Conservation (phyloP, 179 eudicot species). For the Heliamphora pulchella region DNA sequence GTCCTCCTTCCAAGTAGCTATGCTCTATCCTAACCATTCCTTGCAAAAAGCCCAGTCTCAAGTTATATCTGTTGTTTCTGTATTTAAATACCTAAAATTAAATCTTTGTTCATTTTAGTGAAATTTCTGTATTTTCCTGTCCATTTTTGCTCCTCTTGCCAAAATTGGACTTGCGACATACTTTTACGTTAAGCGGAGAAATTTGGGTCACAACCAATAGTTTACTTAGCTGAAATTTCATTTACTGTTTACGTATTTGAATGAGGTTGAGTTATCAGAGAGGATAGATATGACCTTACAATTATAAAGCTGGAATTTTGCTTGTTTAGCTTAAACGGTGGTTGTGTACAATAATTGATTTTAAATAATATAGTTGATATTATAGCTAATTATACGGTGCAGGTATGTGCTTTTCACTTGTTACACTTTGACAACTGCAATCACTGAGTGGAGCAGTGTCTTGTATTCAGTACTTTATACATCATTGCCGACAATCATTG, state of each 20-base stretch:
- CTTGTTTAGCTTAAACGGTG: not conserved
- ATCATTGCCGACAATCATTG: conserved; percentile 68
- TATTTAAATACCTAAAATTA: not conserved
- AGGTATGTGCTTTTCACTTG: conserved; percentile 80
- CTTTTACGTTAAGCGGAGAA: not conserved
- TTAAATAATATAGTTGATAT: not conserved
- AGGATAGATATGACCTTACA: not conserved
- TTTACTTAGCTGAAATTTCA: not conserved
- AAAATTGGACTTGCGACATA: not conserved
- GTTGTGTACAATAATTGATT: not conserved
- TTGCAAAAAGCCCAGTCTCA: not conserved
- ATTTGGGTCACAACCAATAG: not conserved
- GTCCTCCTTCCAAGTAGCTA: too few relatives aligned
- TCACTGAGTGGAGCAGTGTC: conserved; percentile 93
- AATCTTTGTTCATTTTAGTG: not conserved
- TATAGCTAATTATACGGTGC: conserved; percentile 13
- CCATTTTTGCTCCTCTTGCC: not conserved
- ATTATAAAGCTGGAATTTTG: not conserved
- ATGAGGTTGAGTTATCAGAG: not conserved
- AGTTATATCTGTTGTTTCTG: not conserved
- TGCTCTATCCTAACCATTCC: too few relatives aligned
- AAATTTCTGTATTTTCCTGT: not conserved
- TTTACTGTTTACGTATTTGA: not conserved
- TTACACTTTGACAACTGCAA: conserved; percentile 78
- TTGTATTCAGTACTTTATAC: conserved; percentile 81